phyloP scores from a whole-genome alignment of 2,329 filamentous ascomycete genomes.

The Aphanoascus verrucosus region DNA sequence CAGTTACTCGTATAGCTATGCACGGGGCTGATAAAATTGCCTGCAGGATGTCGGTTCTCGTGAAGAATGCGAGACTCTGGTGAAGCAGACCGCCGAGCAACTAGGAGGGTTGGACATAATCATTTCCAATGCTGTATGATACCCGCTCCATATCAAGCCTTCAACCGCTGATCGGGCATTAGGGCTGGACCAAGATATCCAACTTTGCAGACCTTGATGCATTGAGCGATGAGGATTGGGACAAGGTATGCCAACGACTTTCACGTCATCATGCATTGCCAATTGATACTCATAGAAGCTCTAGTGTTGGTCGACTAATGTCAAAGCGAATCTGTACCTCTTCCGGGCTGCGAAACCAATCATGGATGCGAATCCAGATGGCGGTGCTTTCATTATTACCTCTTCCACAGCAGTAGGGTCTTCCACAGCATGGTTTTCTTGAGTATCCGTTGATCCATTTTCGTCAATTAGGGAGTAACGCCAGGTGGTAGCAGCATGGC shows the following conservation, averaged over 20 bases:
- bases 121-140: slow-evolving; percentile 58
- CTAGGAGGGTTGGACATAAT: slow-evolving; percentile 65
- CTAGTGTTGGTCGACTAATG: slow-evolving; percentile 53
- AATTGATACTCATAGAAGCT: background rate
- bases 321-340: slow-evolving; percentile 45
- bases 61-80: slow-evolving; percentile 48
- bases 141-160: background rate
- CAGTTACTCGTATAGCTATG: background rate
- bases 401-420: slow-evolving; percentile 47
- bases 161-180: background rate
- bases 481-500: slow-evolving; percentile 51
- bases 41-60: slow-evolving; percentile 51
- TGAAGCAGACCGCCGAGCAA: slow-evolving; percentile 48
- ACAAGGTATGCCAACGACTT: slow-evolving; percentile 38
- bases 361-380: slow-evolving; percentile 52
- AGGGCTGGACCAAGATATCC: slow-evolving; percentile 54
- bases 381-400: slow-evolving; percentile 54
- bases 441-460: slow-evolving; percentile 16
- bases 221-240: slow-evolving; percentile 52
- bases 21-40: slow-evolving; percentile 10
- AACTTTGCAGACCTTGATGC: slow-evolving; percentile 49
- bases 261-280: background rate
- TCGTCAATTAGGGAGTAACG: slow-evolving; percentile 39
- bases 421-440: background rate
- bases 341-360: slow-evolving; percentile 48